Evolutionary conservation across 169 alveolate genomes (phyloP).

Genomic region (Cystoisospora suis): DNA sequence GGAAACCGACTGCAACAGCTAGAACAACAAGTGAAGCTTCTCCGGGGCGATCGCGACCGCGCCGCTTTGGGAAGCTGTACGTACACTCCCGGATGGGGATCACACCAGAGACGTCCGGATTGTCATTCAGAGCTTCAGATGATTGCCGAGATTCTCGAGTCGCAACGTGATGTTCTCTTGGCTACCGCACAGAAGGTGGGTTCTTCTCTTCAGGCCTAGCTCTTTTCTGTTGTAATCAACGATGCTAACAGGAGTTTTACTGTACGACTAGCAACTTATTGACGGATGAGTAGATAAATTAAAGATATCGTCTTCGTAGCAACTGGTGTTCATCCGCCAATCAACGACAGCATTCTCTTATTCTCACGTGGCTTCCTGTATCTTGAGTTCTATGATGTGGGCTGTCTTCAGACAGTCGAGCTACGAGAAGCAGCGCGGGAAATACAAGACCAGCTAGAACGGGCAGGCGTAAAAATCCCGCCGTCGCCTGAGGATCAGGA

Average conservation of each 20-base stretch:
- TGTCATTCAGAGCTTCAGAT: neutral
- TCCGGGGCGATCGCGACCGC: neutral
- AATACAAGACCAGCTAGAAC: neutral
- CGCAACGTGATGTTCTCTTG: neutral
- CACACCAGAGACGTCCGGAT: too few relatives aligned
- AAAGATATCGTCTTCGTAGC: too few relatives aligned
- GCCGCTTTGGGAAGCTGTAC: neutral
- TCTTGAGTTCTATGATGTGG: neutral
- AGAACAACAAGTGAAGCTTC: constrained; percentile 14
- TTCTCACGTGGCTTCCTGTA: too few relatives aligned
- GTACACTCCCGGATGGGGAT: neutral
- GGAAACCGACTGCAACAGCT: neutral
- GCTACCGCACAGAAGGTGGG: constrained; percentile 28
- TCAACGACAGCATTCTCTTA: too few relatives aligned
- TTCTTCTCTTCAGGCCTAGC: too few relatives aligned
- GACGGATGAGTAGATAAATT: too few relatives aligned
- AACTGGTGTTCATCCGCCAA: too few relatives aligned
- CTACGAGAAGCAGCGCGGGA: neutral
- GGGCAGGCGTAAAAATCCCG: neutral
- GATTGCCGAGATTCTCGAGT: neutral
- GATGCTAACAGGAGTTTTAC: too few relatives aligned
- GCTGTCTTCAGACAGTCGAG: neutral
- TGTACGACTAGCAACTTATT: too few relatives aligned
- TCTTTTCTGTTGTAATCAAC: too few relatives aligned
- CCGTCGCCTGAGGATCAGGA: constrained; percentile 17